phyloP scores from a whole-genome alignment of 2,329 filamentous ascomycete species.

The Alternaria angustiovoidea region DNA sequence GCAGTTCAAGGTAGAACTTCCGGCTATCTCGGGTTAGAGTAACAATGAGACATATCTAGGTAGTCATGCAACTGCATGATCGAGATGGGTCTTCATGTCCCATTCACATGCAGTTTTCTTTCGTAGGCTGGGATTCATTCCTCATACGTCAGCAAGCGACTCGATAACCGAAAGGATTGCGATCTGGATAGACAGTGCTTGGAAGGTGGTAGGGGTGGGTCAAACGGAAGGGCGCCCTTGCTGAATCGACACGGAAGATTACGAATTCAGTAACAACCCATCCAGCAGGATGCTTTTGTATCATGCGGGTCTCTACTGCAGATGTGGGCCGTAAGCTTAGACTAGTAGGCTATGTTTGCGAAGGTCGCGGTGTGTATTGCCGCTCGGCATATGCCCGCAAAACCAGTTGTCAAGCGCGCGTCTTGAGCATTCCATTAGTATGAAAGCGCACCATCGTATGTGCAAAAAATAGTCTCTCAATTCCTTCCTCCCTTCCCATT shows the following conservation, averaged over 20 bases:
- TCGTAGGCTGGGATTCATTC: not conserved
- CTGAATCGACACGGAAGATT: not conserved
- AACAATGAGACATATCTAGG: not conserved
- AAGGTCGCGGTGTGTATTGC: not conserved
- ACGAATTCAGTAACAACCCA: not conserved
- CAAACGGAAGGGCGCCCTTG: not conserved
- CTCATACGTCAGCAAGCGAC: not conserved
- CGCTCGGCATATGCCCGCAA: not conserved
- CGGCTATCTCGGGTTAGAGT: not conserved
- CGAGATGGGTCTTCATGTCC: not conserved
- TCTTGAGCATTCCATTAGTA: not conserved
- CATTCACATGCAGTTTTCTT: not conserved
- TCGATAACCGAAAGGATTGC: not conserved
- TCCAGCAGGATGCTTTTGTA: not conserved
- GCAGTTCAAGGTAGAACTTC: not conserved
- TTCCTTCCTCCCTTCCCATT: not conserved
- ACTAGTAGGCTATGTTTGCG: not conserved
- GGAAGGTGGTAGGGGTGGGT: not conserved
- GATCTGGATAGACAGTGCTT: not conserved
- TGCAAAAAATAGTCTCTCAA: not conserved
- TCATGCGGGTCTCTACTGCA: not conserved
- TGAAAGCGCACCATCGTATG: not conserved
- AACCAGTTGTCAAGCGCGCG: not conserved
- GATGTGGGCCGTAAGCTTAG: not conserved
- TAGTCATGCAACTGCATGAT: conserved; percentile 1